These are phyloP conservation scores for Hanseniaspora jakobsenii DNA, from an alignment of 805 yeast genomes.

Conservation along the genomic window DNA sequence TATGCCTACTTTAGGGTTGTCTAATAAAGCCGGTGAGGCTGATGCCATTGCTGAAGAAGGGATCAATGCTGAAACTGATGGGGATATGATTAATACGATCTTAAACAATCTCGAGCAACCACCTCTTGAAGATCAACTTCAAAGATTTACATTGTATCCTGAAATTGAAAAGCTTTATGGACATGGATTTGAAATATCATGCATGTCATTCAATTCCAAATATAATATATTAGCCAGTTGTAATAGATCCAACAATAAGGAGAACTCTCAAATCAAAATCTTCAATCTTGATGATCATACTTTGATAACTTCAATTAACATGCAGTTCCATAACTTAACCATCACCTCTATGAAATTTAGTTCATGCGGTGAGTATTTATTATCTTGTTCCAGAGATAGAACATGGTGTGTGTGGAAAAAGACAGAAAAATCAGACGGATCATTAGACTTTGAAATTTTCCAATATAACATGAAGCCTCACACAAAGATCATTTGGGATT, in stretches of 20 bases:
- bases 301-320: slow-evolving; percentile 43
- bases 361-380: slow-evolving; percentile 47
- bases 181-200: slow-evolving; percentile 87
- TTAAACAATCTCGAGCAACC: slow-evolving; percentile 40
- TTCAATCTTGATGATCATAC: slow-evolving; percentile 38
- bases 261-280: slow-evolving; percentile 75
- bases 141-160: slow-evolving; percentile 87
- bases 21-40: slow-evolving; percentile 69
- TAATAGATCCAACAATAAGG: slow-evolving; percentile 73
- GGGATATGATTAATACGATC: slow-evolving; percentile 36
- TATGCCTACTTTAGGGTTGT: slow-evolving; percentile 83
- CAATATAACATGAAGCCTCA: slow-evolving; percentile 60
- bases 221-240: slow-evolving; percentile 65
- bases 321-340: slow-evolving; percentile 68
- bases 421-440: slow-evolving; percentile 22
- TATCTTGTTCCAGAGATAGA: slow-evolving; percentile 83
- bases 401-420: slow-evolving; percentile 65
- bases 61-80: slow-evolving; percentile 29
- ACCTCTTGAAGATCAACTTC: slow-evolving; percentile 84
- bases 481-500: slow-evolving; percentile 87
- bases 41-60: slow-evolving; percentile 34
- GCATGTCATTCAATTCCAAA: slow-evolving; percentile 60
- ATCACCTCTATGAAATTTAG: slow-evolving; percentile 75
- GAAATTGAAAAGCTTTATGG: slow-evolving; percentile 92
- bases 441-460: slow-evolving; percentile 31